phyloP scores from a whole-genome alignment of 208 protist species.

The Blastocrithidia nonstop region DNA sequence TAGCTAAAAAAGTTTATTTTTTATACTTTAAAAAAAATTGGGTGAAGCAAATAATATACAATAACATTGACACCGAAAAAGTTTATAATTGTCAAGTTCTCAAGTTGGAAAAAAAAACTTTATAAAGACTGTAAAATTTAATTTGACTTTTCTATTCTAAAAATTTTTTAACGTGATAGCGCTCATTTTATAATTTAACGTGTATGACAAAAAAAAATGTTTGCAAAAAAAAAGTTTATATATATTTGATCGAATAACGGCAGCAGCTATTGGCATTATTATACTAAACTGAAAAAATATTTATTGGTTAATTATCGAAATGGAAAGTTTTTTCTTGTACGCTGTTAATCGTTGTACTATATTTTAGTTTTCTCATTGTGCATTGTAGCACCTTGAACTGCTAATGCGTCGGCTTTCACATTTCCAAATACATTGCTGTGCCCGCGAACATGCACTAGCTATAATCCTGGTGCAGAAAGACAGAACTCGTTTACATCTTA shows the following conservation, averaged over 20 bases:
- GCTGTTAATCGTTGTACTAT: no score
- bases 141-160: no score
- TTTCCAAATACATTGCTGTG: slow-evolving; percentile 59
- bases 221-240: background rate
- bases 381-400: slow-evolving; percentile 24
- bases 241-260: background rate
- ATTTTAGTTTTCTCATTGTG: no score
- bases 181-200: no score
- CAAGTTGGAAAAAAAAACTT: no score
- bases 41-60: no score
- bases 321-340: background rate
- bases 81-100: no score
- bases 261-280: background rate
- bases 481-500: slow-evolving; percentile 1
- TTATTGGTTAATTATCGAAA: background rate
- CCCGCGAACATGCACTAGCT: slow-evolving; percentile 46
- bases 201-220: slow-evolving; percentile 3
- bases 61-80: no score
- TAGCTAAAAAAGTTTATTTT: no score
- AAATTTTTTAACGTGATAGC: background rate
- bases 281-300: background rate
- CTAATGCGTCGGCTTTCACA: slow-evolving; percentile 42
- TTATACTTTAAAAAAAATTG: no score
- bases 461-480: slow-evolving; percentile 11
- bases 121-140: no score